Evolutionary conservation across 75 land plant genomes (phyloP).

Genomic region (Pinus tabuliformis): DNA sequence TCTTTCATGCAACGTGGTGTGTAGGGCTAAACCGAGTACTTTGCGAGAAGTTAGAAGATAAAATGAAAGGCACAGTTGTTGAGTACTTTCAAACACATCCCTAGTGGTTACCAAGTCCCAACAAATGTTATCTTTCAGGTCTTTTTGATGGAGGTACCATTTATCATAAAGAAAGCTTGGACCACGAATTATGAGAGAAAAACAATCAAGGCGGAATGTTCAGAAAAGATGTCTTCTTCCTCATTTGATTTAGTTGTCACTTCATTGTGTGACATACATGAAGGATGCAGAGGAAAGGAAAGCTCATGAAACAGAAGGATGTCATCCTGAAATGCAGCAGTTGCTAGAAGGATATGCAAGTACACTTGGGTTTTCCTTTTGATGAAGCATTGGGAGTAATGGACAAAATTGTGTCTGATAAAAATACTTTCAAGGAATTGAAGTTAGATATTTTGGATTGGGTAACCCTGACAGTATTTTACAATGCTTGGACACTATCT

Average conservation of each 20-base stretch:
- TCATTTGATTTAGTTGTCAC: conserved; percentile 43
- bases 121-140: too few relatives aligned
- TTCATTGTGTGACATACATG: conserved; percentile 28
- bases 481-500: conserved; percentile 47
- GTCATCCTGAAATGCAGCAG: conserved; percentile 24
- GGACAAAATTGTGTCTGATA: too few relatives aligned
- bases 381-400: conserved; percentile 36
- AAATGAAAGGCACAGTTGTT: too few relatives aligned
- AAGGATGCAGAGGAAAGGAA: conserved; percentile 38
- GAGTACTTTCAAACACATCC: too few relatives aligned
- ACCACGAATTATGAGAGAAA: not conserved
- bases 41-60: too few relatives aligned
- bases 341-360: conserved; percentile 50
- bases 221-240: conserved; percentile 60
- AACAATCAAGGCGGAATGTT: conserved; percentile 7
- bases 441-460: conserved; percentile 33
- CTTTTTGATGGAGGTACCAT: too few relatives aligned
- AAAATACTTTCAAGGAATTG: conserved; percentile 26
- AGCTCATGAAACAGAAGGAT: conserved; percentile 20
- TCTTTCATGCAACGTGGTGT: conserved; percentile 8
- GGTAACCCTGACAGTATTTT: conserved; percentile 56
- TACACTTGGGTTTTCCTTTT: conserved; percentile 36
- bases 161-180: not conserved
- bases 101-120: too few relatives aligned
- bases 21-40: conserved; percentile 11